Conservation (phyloP, 805 yeast species). For the Monosporozyma aquatica region DNA sequence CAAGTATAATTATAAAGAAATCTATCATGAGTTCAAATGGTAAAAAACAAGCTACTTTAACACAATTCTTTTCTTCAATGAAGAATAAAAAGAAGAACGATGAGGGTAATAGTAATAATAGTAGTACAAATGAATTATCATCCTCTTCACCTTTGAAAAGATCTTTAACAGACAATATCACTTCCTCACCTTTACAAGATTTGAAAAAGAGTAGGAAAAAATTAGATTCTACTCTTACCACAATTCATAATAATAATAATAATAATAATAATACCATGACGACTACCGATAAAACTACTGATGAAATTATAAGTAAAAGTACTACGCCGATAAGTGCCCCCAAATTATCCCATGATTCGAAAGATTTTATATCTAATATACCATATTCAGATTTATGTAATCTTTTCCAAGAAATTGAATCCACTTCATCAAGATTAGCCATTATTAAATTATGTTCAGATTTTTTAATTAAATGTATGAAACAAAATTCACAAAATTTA, state of each 20-base stretch:
- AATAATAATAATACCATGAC: neutral
- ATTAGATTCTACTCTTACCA: no score
- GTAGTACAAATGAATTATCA: no score
- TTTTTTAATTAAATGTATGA: constrained; percentile 57
- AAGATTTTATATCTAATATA: constrained; percentile 14
- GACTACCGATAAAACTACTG: no score
- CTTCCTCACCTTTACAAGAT: no score
- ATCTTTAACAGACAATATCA: neutral
- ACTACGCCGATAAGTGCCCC: neutral
- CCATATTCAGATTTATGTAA: constrained; percentile 38
- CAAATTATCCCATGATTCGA: neutral
- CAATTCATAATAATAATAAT: no score
- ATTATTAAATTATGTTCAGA: constrained; percentile 68
- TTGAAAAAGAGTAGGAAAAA: no score
- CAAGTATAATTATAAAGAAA: no score
- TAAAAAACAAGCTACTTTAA: constrained; percentile 26
- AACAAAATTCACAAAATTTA: constrained; percentile 44
- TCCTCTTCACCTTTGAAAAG: constrained; percentile 1
- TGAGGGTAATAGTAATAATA: neutral
- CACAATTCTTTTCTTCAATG: constrained; percentile 25
- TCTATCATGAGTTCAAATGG: constrained; percentile 3
- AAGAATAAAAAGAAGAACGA: constrained; percentile 9
- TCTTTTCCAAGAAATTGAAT: constrained; percentile 69
- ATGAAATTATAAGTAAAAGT: neutral
- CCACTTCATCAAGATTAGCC: constrained; percentile 73